Conservation (phyloP, 1,139 yeast genomes). For the Scheffersomyces lignicola region DNA sequence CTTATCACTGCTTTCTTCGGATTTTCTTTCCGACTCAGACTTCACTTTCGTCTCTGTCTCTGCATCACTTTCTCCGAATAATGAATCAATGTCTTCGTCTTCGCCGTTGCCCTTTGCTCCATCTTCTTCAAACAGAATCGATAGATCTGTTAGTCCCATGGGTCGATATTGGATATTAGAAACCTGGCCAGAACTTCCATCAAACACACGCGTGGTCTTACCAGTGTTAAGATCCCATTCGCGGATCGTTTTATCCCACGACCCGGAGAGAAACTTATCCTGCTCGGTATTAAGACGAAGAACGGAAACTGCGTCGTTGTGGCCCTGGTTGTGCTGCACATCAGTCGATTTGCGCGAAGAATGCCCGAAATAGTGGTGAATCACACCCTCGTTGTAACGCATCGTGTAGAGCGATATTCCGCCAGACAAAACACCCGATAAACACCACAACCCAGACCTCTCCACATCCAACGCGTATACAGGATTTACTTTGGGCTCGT, state of each 20-base stretch:
- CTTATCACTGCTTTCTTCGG: conserved; percentile 23
- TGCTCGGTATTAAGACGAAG: conserved; percentile 63
- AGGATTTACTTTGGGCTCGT: conserved; percentile 74
- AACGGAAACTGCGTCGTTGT: conserved; percentile 74
- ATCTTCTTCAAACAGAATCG: conserved; percentile 17
- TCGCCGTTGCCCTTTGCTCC: conserved; percentile 19
- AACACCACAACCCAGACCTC: conserved; percentile 77
- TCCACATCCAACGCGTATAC: conserved; percentile 88
- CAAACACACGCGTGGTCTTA: conserved; percentile 44
- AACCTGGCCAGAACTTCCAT: conserved; percentile 72
- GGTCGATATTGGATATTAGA: conserved; percentile 83
- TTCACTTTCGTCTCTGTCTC: conserved; percentile 15
- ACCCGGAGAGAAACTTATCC: conserved; percentile 69
- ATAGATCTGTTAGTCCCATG: conserved; percentile 48
- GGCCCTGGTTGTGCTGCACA: conserved; percentile 33
- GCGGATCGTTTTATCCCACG: conserved; percentile 81
- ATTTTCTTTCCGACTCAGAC: conserved; percentile 16
- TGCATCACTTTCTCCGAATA: conserved; percentile 76
- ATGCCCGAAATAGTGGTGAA: conserved; percentile 70
- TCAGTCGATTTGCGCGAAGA: conserved; percentile 18
- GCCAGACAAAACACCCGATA: conserved; percentile 81
- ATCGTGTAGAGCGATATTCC: conserved; percentile 85
- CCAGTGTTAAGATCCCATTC: conserved; percentile 91
- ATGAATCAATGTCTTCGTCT: conserved; percentile 72
- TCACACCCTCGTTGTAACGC: conserved; percentile 79